Evolutionary conservation across 164 flowering plant genomes (phyloP).

Genomic region (Magnolia sinica): DNA sequence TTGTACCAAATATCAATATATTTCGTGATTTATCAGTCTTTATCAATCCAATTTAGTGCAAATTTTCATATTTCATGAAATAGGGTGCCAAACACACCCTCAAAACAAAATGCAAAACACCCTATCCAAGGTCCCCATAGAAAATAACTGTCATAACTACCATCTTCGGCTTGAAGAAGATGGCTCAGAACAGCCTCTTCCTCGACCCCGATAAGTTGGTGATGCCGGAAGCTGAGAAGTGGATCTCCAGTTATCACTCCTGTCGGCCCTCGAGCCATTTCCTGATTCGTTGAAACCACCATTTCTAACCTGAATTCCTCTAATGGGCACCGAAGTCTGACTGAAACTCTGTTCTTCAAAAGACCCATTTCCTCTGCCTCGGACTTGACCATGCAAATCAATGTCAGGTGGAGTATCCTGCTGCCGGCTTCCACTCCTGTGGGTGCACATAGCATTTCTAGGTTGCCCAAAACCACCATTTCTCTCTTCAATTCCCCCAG

Average conservation of each 20-base stretch:
- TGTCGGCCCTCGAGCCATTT: neutral
- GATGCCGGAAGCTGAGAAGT: no score
- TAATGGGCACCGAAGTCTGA: neutral
- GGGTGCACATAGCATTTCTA: neutral
- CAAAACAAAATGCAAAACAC: no score
- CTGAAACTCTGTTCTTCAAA: neutral
- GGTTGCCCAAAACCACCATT: neutral
- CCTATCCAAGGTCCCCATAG: no score
- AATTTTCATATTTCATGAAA: no score
- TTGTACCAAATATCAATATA: no score
- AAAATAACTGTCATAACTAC: no score
- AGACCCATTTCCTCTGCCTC: neutral
- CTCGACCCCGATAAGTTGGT: no score
- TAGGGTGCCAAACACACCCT: no score
- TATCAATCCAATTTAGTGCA: no score
- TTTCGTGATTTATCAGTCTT: no score
- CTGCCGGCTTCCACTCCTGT: neutral
- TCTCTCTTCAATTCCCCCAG: neutral
- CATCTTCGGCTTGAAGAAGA: no score
- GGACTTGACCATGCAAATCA: neutral
- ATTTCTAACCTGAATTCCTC: neutral
- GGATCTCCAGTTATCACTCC: neutral
- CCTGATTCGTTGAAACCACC: neutral
- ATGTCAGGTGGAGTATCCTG: neutral
- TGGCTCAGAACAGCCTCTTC: no score